Base-by-base conservation (phyloP, 1,284 basidiomycete genomes). In the Inonotus obliquus region DNA sequence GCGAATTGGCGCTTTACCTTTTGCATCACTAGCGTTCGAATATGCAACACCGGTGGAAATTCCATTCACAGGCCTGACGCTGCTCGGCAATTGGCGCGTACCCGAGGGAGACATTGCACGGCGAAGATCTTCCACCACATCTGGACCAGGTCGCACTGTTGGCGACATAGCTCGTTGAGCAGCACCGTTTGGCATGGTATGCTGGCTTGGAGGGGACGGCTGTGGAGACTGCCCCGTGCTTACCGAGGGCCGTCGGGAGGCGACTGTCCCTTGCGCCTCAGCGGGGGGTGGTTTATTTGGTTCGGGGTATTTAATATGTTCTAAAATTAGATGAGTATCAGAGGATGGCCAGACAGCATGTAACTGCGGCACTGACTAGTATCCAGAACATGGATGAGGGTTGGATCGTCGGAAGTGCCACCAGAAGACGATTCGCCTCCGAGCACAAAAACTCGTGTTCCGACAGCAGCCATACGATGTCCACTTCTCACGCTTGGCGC, bases 291-390 rank as follows among this genome's bases (percentile, higher is more conserved):
- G 74, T 63, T 82, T 81, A 66, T 77, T 83, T 27, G 86, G 77
- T 61, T 88, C 83, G 0, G 96, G 96, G 72, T 98, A 98, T 75
- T 96, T 96, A 79, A 98, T 98, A 71, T 98, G 88, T 74, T 93
- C 89, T 88, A 68, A 19, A 63, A 37, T 38, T 38, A n/a, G n/a
- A 54, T 47, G n/a, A n/a, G 25, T 44, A 32, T 54, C 44, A 54
- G 44, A 54, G 48, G 44, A 37, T 59, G n/a, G n/a, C 59, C 29
- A 60, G 29, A 49, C 57, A 29, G 52, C 55, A 57, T 57, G 52
- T 6, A n/a, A 60, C 11, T 62, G 53, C 51, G 66, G 60, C 57
- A 83, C 89, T 69, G 62, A 94, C 94, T 93, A 4, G 95, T 96
- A 74, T 98, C 96, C 64, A 98, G 80, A 55, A 98, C 87, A 72